Evolutionary conservation across 2,329 filamentous ascomycete species (phyloP).

Genomic region (Neopestalotiopsis rosae): DNA sequence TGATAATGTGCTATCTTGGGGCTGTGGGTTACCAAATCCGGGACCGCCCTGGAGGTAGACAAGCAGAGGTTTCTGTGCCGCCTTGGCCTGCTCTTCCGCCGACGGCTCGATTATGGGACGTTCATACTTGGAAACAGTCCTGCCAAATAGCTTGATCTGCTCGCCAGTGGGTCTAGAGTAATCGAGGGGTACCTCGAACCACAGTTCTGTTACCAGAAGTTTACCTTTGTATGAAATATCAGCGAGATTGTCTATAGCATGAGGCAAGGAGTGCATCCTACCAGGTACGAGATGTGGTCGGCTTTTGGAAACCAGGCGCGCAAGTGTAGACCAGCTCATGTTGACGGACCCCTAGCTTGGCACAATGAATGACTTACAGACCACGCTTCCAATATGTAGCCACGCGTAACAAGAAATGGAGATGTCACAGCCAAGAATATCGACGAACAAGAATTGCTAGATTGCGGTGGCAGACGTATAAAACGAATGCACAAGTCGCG

Average conservation of each 20-base stretch:
- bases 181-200: slow-evolving; percentile 86
- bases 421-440: not conserved
- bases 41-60: slow-evolving; percentile 88
- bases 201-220: slow-evolving; percentile 78
- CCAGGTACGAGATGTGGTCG: slow-evolving; percentile 47
- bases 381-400: not conserved
- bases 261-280: slow-evolving; percentile 21
- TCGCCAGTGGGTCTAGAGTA: slow-evolving; percentile 66
- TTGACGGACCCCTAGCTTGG: not conserved
- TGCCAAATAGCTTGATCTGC: slow-evolving; percentile 77
- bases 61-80: slow-evolving; percentile 58
- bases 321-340: slow-evolving; percentile 23
- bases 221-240: slow-evolving; percentile 57
- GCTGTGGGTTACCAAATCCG: slow-evolving; percentile 76
- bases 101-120: slow-evolving; percentile 57
- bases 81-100: slow-evolving; percentile 37
- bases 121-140: slow-evolving; percentile 72
- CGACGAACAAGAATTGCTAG: not conserved
- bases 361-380: not conserved
- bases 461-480: not conserved
- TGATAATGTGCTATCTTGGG: slow-evolving; percentile 77
- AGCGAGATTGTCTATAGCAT: not conserved
- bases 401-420: not conserved
- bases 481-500: no score
- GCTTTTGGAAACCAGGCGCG: slow-evolving; percentile 39